phyloP scores from a whole-genome alignment of 768 basidiomycete species.

The Lentinula guzmanii region DNA sequence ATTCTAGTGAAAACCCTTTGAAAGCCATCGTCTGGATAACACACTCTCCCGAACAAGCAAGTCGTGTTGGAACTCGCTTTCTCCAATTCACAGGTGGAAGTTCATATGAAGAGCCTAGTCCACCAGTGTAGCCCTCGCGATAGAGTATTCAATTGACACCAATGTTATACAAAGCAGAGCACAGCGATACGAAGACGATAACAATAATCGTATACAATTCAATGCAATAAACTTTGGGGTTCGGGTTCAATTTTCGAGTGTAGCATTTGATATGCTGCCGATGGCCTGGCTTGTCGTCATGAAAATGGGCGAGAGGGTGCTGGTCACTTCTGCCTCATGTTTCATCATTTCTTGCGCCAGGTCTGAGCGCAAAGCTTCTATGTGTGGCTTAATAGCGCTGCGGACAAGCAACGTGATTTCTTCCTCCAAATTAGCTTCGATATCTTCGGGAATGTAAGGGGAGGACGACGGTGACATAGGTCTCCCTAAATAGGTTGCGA shows the following conservation, averaged over 20 bases:
- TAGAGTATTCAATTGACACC: neutral
- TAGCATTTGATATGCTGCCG: neutral
- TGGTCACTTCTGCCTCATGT: slow-evolving; percentile 19
- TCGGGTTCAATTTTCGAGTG: neutral
- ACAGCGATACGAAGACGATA: neutral
- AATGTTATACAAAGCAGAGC: neutral
- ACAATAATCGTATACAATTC: neutral
- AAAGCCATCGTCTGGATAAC: slow-evolving; percentile 87
- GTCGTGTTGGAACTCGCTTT: slow-evolving; percentile 68
- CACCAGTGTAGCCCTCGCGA: neutral
- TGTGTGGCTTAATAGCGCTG: slow-evolving; percentile 15
- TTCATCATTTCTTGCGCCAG: slow-evolving; percentile 16
- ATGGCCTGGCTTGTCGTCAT: slow-evolving; percentile 1
- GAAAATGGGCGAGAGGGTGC: slow-evolving; percentile 18
- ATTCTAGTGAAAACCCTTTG: slow-evolving; percentile 37
- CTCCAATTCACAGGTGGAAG: slow-evolving; percentile 40
- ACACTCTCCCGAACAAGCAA: slow-evolving; percentile 76
- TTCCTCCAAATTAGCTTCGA: slow-evolving; percentile 18
- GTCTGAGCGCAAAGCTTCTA: slow-evolving; percentile 16
- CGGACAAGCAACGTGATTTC: slow-evolving; percentile 19
- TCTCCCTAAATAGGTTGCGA: slow-evolving; percentile 16
- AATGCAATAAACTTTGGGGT: neutral
- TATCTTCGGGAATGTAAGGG: slow-evolving; percentile 15
- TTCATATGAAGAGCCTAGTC: slow-evolving; percentile 32
- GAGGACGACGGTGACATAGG: slow-evolving; percentile 5